Evolutionary conservation across 495 filamentous ascomycete genomes (phyloP).

Genomic region (Hypoxylon lienhwacheense): DNA sequence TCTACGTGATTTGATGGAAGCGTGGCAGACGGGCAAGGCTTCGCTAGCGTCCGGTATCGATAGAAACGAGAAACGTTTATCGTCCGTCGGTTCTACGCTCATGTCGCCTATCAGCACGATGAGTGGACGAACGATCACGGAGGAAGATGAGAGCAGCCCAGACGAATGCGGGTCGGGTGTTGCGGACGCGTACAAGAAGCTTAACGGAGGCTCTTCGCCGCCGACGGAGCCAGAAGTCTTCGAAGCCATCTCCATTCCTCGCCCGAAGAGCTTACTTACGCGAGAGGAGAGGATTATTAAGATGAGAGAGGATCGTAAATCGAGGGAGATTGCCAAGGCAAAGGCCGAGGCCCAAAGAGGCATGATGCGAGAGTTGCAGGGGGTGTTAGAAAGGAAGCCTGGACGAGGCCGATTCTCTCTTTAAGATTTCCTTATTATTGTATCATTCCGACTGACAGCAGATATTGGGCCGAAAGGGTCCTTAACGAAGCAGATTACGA

Average conservation of each 20-base stretch:
- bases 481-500: constrained; percentile 33
- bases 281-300: constrained; percentile 86
- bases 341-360: constrained; percentile 76
- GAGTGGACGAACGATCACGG: constrained; percentile 80
- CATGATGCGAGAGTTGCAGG: constrained; percentile 80
- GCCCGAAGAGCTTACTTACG: constrained; percentile 71
- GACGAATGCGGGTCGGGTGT: constrained; percentile 35
- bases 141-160: constrained; percentile 69
- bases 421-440: constrained; percentile 20
- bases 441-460: constrained; percentile 29
- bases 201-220: constrained; percentile 66
- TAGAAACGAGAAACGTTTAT: constrained; percentile 67
- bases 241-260: constrained; percentile 81
- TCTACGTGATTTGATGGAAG: constrained; percentile 76
- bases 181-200: constrained; percentile 69
- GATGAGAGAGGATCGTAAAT: constrained; percentile 83
- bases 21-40: constrained; percentile 86
- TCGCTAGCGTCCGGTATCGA: constrained; percentile 75
- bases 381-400: constrained; percentile 35
- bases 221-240: constrained; percentile 72
- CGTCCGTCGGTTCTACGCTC: constrained; percentile 65
- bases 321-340: constrained; percentile 66
- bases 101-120: constrained; percentile 78
- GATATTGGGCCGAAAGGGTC: constrained; percentile 13
- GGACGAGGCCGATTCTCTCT: constrained; percentile 34